Base-by-base conservation (phyloP, 2,329 filamentous ascomycete species). In the Tolypocladium inflatum region DNA sequence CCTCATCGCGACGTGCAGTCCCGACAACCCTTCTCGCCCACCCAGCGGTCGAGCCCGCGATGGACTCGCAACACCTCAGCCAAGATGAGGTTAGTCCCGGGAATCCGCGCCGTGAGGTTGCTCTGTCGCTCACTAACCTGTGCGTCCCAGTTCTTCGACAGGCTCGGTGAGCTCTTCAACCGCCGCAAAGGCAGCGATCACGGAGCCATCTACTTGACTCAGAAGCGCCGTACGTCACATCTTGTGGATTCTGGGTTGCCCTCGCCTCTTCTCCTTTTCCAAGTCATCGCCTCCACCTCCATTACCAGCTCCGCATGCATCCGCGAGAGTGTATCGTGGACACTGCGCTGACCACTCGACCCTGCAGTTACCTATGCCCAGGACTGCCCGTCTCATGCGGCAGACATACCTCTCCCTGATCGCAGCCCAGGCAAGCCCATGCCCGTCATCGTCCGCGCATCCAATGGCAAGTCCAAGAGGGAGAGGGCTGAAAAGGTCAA, bases 401-500 rank as follows among this genome's bases (percentile, higher is more conserved):
- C 74, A 59, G 76, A 78, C 45, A 77, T 82, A 57, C 76, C 80
- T 17, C 78, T 87, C 59, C 78, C 83, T 66, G 86, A 90, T 63
- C 78, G 86, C 1, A 73, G 80, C 59, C 80, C 80, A 17, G 73
- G 80, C 13, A 74, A 76, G 35, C 85, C 86, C 7, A 75, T 88
- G 17, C 87, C 91, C 9, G 76, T 97, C 59, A 76, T 97, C 51
- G 83, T 99, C 63, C 87, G 91, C 60, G 93, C 91, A 17, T 88
- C 89, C 39, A 90, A 97, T 71, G 91, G 90, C 66, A 89, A 88
- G 68, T 81, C 77, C 55, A 84, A 81, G 65, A 77, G 74, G 61
- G 78, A 80, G 62, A 79, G 80, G 57, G 72, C 77, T 45, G 71
- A 79, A 58, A 86, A 87, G 63, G 74, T 89, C 64, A 96, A 92